Evolutionary conservation across 805 yeast species (phyloP), one percentile per base, ranked within the genome.

Genomic region (Wickerhamiella domercqiae): DNA sequence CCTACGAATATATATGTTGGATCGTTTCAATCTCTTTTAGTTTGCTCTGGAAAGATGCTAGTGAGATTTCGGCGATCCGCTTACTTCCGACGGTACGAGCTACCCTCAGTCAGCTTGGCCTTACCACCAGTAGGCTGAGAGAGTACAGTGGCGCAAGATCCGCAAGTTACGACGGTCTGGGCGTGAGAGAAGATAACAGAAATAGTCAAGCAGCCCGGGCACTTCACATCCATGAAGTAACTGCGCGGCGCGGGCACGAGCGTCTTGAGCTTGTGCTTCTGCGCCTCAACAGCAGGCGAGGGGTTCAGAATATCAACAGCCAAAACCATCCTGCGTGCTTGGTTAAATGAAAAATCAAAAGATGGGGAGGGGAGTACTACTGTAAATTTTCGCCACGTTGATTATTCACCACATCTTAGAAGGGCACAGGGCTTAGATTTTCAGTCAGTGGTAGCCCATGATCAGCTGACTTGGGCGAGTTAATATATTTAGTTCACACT

Each of bases 111-210:
- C 66, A 90, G 77, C 71, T 79, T 84, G 63, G 97, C 96, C 77
- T 90, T 90, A 75, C 99, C 99, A 75, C 99, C 99, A 54, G 96
- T 80, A 65, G 99, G 99, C 62, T 90, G 78, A 72, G 97, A 86
- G 63, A 90, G 79, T 51, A 90, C 96, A 53, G 95, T 83, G 54
- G 97, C 78, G 73, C 99, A 90, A 40, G 93, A 76, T 63, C 93
- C 97, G 76, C 99, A 90, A 61, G 95, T 80, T 61, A 90, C 98
- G 60, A 96, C 97, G 59, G 98, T 90, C 75, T 90, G 98, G 55
- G 99, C 97, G 70, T 90, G 98, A 51, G 97, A 87, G 80, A 90
- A 90, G 54, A 90, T 97, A 56, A 96, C 87, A 68, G 98, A 84
- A 73, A 90, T 90, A 78, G 78, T 80, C 66, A 87, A 75, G 74